Evolutionary conservation across 2,329 filamentous ascomycete genomes (phyloP).

Genomic region (Ophidiomyces ophidiicola): DNA sequence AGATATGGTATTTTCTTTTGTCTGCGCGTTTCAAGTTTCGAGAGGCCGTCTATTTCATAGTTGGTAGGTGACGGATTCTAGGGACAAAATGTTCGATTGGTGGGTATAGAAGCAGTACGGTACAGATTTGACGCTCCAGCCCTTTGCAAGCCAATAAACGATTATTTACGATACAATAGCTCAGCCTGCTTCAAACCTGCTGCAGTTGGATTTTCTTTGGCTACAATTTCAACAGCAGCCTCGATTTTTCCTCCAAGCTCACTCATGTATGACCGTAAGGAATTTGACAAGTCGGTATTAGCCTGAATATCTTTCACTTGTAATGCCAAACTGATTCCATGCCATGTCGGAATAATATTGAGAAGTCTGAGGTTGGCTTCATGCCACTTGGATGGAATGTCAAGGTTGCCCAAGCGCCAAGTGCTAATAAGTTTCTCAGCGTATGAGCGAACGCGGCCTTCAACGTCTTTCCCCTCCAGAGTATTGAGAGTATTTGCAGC

Average conservation of each 20-base stretch:
- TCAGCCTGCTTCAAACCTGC: constrained; percentile 4
- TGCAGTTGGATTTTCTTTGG: background rate
- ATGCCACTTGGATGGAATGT: constrained; percentile 19
- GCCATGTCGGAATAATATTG: constrained; percentile 28
- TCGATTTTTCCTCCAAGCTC: constrained; percentile 46
- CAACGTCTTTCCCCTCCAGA: constrained; percentile 30
- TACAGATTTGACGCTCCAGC: constrained; percentile 2
- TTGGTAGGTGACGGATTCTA: too few relatives aligned
- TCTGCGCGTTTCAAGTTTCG: too few relatives aligned
- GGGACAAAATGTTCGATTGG: too few relatives aligned
- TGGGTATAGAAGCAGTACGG: constrained; percentile 4
- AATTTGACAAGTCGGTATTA: constrained; percentile 19
- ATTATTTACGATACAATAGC: constrained; percentile 11
- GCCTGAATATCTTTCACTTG: constrained; percentile 23
- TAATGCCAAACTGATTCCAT: constrained; percentile 32
- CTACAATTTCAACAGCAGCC: constrained; percentile 20
- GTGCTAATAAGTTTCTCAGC: constrained; percentile 27
- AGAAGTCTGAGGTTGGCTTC: constrained; percentile 21
- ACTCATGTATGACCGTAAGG: constrained; percentile 19
- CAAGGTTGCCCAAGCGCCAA: constrained; percentile 22
- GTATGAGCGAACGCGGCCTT: constrained; percentile 31
- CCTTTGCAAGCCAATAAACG: background rate
- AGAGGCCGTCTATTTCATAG: too few relatives aligned
- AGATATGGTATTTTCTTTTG: constrained; percentile 1
- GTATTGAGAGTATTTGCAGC: constrained; percentile 33